Conservation (phyloP, 2,329 filamentous ascomycete species). For the Fusarium ramigenum region DNA sequence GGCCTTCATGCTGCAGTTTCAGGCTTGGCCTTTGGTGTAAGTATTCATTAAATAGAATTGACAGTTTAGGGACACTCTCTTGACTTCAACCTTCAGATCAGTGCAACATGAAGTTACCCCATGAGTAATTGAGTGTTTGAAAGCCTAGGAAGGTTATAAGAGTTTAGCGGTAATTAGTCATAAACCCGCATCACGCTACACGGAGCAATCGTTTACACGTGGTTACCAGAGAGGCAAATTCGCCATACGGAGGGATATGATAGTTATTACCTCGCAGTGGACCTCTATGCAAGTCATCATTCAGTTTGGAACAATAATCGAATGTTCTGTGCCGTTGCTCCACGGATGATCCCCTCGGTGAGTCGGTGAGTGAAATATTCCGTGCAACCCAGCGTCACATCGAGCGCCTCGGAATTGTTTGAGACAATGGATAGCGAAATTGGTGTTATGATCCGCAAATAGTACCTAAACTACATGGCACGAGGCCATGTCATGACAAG, state of each 20-base stretch:
- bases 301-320: not conserved
- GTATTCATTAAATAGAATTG: not conserved
- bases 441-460: not conserved
- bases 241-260: not conserved
- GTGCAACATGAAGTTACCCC: not conserved
- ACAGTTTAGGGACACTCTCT: not conserved
- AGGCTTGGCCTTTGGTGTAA: not conserved
- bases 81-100: accelerated
- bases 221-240: too few relatives aligned
- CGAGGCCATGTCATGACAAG: not conserved
- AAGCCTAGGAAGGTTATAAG: too few relatives aligned
- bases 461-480: not conserved
- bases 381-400: not conserved
- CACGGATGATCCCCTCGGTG: not conserved
- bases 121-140: not conserved
- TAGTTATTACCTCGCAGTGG: accelerated
- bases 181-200: not conserved
- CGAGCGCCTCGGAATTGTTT: not conserved
- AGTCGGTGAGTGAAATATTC: not conserved
- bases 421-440: not conserved
- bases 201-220: not conserved
- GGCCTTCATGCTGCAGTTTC: not conserved
- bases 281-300: not conserved
- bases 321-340: not conserved
- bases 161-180: too few relatives aligned